Evolutionary conservation across 306 rosid genomes (phyloP).

Genomic region (Prinsepia uniflora): DNA sequence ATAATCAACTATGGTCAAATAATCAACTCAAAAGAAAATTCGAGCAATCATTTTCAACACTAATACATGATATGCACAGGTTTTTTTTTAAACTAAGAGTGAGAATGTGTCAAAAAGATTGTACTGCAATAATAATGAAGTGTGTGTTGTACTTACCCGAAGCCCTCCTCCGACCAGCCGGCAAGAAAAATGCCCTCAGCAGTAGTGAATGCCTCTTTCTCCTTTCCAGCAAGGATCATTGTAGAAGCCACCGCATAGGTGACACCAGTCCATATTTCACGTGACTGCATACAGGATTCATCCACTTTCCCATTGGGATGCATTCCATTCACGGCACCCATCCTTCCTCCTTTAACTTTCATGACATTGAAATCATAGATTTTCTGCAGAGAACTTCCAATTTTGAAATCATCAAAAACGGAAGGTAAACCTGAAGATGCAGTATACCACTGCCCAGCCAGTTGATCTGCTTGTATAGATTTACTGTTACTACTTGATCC

Average conservation of each 20-base stretch:
- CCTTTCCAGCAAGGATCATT: conserved; percentile 94
- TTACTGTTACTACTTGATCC: conserved; percentile 86
- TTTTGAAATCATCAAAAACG: conserved; percentile 69
- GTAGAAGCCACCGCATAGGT: conserved; percentile 92
- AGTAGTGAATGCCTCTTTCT: conserved; percentile 79
- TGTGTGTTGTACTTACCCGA: conserved; percentile 59
- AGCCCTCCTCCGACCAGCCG: conserved; percentile 98
- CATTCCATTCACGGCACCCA: conserved; percentile 99
- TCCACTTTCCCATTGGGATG: conserved; percentile 90
- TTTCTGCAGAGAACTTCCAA: conserved; percentile 70
- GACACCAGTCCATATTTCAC: conserved; percentile 97
- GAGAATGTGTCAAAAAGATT: neutral
- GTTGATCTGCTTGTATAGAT: conserved; percentile 96
- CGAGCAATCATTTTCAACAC: neutral
- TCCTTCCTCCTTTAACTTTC: conserved; percentile 86
- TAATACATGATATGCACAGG: neutral
- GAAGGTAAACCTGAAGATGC: conserved; percentile 88
- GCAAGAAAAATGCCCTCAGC: conserved; percentile 90
- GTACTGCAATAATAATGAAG: neutral
- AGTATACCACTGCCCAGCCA: conserved; percentile 99
- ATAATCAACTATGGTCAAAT: neutral
- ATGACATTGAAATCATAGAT: conserved; percentile 88
- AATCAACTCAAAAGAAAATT: neutral
- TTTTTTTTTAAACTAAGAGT: neutral
- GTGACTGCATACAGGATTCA: conserved; percentile 98